A percentile compares a stretch with the other conserved stretches of the same genome.
These are phyloP conservation scores for Fulvia fulva DNA, from an alignment of 2,329 filamentous ascomycete species.

Conservation along the genomic window DNA sequence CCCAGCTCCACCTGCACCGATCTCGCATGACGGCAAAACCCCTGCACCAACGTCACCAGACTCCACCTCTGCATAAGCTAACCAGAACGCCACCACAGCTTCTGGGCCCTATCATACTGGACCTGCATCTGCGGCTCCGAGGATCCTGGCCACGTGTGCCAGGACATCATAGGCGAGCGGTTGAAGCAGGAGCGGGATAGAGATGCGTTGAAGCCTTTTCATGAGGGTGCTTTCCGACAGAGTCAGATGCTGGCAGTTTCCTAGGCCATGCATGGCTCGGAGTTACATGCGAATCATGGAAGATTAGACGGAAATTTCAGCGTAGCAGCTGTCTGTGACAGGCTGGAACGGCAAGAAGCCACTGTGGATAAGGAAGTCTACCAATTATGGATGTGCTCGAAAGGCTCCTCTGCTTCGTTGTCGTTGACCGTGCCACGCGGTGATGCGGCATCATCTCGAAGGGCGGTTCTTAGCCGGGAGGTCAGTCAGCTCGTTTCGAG, in stretches of 20 bases:
- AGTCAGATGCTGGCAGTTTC: not conserved
- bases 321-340: not conserved
- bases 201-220: not conserved
- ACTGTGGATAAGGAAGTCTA: not conserved
- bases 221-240: not conserved
- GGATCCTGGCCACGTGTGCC: conserved; percentile 21
- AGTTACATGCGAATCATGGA: too few relatives aligned
- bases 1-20: not conserved
- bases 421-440: not conserved
- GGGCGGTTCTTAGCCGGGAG: too few relatives aligned
- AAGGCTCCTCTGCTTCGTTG: not conserved
- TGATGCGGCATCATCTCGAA: not conserved
- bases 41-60: not conserved
- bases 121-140: conserved; percentile 26
- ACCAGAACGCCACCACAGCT: not conserved
- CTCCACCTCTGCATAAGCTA: not conserved
- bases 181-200: not conserved
- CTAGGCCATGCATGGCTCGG: not conserved
- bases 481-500: too few relatives aligned
- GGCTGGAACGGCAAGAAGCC: not conserved
- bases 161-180: conserved; percentile 3
- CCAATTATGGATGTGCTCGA: not conserved
- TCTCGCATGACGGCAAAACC: not conserved
- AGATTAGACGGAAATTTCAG: too few relatives aligned
- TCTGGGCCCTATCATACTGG: conserved; percentile 14